Conservation (phyloP, 345 rosid genomes). For the Microthlaspi erraticum region DNA sequence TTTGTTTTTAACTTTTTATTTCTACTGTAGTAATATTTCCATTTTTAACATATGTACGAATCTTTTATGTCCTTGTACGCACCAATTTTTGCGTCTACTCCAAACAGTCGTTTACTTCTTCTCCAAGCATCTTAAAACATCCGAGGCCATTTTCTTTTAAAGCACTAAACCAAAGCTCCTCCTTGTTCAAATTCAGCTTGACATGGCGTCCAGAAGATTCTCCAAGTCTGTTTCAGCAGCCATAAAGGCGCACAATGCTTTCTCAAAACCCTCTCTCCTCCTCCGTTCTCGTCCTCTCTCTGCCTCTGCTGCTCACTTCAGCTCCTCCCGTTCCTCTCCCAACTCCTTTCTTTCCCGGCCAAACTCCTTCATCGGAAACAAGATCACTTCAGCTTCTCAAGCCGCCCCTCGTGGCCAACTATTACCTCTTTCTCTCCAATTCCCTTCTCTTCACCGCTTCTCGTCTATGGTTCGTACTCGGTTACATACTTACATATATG, state of each 20-base stretch:
- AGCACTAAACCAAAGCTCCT: too few species aligned
- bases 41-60: too few species aligned
- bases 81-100: too few species aligned
- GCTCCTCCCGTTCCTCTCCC: neutral
- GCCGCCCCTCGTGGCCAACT: neutral
- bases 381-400: too few species aligned
- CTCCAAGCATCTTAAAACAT: too few species aligned
- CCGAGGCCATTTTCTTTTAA: too few species aligned
- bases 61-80: too few species aligned
- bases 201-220: slow-evolving; percentile 37
- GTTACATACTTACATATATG: too few species aligned
- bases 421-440: slow-evolving; percentile 23
- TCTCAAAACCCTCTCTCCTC: slow-evolving; percentile 3
- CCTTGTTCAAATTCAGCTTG: neutral
- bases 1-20: too few species aligned
- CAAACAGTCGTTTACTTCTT: too few species aligned
- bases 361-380: slow-evolving; percentile 9
- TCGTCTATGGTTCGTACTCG: slow-evolving; percentile 14
- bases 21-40: too few species aligned
- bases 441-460: slow-evolving; percentile 29
- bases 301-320: slow-evolving; percentile 14
- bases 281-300: slow-evolving; percentile 34
- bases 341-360: slow-evolving; percentile 12
- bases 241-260: slow-evolving; percentile 16
- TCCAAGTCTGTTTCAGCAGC: slow-evolving; percentile 21